Base-by-base conservation (phyloP, 352 stramenopile genomes). In the Phytophthora tentaculata region DNA sequence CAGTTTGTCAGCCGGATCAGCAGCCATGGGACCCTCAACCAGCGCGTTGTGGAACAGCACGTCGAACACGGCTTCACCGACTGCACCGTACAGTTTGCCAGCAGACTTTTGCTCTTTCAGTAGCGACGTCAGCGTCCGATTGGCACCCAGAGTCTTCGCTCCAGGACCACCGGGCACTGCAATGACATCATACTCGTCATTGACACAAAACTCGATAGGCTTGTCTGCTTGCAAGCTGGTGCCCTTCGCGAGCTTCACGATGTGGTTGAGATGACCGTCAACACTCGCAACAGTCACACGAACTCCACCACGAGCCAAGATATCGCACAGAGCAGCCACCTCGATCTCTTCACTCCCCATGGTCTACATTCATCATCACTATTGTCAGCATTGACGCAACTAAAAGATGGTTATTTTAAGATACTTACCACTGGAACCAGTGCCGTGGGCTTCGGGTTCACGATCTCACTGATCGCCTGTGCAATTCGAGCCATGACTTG, bases 281-380 rank as follows among this genome's bases (percentile, higher is more conserved):
- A 90, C 76, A 26, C 72, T 75, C 2, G 81, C 85, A 39, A 93
- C 60, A 43, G 81, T 91, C 57, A 93, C 83, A 35, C 80, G 83
- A 26, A 90, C 80, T 20, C 85, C 83, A 19, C 77, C 85, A 12
- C 79, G 81, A 41, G 81, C 70, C 44, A 93, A 57, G 44, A 93
- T 69, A 24, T 76, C 74, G 19, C 68, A 76, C 4, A 93, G 63
- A 47, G 64, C 77, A 14, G 70, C 83, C 45, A 89, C 72, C 26
- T 93, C 83, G 9, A 93, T 90, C 44, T 93, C 85, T 64, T 90
- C 85, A 54, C 73, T 81, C 9, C 74, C 83, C 19, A 80, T 62
- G 1, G 81, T 73, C 82, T 91, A 48, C 28, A 39, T 39, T 52
- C 17, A 37, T 28, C 10, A 49, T 32, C 7, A 22, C 12, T 37